A percentile compares a stretch with the other conserved stretches of the same genome.
phyloP scores from a whole-genome alignment of 805 yeast genomes.

The Candida odintsovae region DNA sequence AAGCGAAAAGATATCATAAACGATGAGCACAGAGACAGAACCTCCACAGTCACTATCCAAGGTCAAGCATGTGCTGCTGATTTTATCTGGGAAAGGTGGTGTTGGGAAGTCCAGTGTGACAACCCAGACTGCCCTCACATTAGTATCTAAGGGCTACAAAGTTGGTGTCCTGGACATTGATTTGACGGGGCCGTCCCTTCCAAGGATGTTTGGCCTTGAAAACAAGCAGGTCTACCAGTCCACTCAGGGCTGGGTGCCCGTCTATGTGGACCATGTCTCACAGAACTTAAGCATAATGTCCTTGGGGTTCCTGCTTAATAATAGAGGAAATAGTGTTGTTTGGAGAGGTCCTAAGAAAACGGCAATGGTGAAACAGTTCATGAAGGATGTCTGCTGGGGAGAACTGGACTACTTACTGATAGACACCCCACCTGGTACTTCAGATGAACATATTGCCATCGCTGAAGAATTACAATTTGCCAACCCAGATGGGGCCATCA shows the following conservation, averaged over 20 bases:
- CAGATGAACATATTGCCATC: constrained; percentile 95
- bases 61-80: constrained; percentile 72
- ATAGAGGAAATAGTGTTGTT: constrained; percentile 85
- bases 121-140: constrained; percentile 83
- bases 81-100: constrained; percentile 94
- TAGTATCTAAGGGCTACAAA: constrained; percentile 61
- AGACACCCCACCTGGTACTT: constrained; percentile 98
- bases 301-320: constrained; percentile 77
- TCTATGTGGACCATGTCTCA: constrained; percentile 30
- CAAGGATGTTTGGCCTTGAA: constrained; percentile 94
- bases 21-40: background rate
- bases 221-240: constrained; percentile 73
- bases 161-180: constrained; percentile 97
- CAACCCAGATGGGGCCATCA: constrained; percentile 83
- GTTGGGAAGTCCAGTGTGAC: constrained; percentile 97
- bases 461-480: constrained; percentile 79
- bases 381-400: constrained; percentile 91
- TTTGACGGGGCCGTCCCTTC: constrained; percentile 93
- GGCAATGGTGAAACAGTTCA: constrained; percentile 93
- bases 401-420: constrained; percentile 68
- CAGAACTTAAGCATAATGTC: constrained; percentile 55
- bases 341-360: constrained; percentile 99
- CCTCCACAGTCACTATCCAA: constrained; percentile 25
- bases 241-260: constrained; percentile 90
- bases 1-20: too few relatives aligned